Percentiles rank a stretch among this genome's conserved stretches.
Conservation (phyloP, 495 filamentous ascomycete species). For the Penicillium malachiteum region DNA sequence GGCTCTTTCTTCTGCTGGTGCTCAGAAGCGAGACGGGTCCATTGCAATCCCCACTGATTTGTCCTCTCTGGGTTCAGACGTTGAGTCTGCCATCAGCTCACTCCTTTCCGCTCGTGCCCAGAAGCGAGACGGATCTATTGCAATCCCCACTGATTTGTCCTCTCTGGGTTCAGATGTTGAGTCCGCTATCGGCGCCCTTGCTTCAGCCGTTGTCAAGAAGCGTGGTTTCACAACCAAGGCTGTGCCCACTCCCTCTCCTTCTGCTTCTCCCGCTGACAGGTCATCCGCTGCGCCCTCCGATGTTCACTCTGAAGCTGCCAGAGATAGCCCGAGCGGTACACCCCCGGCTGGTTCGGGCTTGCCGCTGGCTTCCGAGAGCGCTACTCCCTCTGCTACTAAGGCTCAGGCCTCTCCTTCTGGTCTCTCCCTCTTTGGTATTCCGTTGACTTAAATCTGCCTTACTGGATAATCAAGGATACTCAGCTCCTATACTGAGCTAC, state of each 20-base stretch:
- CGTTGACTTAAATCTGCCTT: conserved; percentile 2
- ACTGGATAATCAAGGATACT: neutral
- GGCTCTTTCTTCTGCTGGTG: conserved; percentile 10
- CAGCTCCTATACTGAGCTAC: neutral
- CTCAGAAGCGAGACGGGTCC: conserved; percentile 12
- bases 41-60: conserved; percentile 15
- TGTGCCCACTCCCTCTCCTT: conserved; percentile 4
- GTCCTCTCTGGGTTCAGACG: conserved; percentile 4
- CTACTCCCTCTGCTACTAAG: neutral
- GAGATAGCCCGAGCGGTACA: neutral
- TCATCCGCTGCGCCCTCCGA: neutral
- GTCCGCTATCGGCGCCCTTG: conserved; percentile 1
- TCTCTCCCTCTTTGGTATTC: conserved; percentile 6
- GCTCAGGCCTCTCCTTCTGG: neutral
- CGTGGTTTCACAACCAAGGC: conserved; percentile 4
- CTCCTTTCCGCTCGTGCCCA: no score
- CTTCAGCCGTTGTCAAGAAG: conserved; percentile 5
- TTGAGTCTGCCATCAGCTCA: conserved; percentile 7
- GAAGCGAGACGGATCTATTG: conserved; percentile 12
- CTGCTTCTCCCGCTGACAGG: neutral
- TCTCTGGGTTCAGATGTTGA: conserved; percentile 8
- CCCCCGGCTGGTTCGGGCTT: conserved; percentile 1
- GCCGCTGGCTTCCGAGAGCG: neutral
- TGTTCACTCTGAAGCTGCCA: neutral
- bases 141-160: conserved; percentile 14